These are phyloP conservation scores for Daldinia decipiens DNA, from an alignment of 495 filamentous ascomycete species.

Conservation along the genomic window DNA sequence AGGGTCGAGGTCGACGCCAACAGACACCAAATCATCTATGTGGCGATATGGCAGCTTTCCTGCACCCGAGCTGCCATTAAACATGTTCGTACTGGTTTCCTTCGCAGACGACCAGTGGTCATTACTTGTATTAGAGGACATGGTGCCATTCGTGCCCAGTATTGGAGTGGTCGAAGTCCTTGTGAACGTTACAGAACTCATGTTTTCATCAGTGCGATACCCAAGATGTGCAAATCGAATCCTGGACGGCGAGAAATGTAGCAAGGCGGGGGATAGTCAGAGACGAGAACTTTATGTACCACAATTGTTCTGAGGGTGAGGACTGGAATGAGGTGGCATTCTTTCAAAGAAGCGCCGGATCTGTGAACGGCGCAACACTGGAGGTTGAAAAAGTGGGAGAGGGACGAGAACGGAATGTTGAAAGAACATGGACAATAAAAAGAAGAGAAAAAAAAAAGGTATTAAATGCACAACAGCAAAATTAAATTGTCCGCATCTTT, in stretches of 20 bases:
- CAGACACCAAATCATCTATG: slow-evolving; percentile 75
- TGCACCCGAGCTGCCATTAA: slow-evolving; percentile 22
- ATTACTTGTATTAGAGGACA: slow-evolving; percentile 4
- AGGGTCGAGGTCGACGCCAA: slow-evolving; percentile 55
- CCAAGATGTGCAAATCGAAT: neutral
- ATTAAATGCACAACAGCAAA: slow-evolving; percentile 15
- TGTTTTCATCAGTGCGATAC: slow-evolving; percentile 19
- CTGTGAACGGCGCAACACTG: slow-evolving; percentile 32
- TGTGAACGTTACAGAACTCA: slow-evolving; percentile 42
- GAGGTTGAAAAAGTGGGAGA: slow-evolving; percentile 22
- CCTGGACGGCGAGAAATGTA: neutral
- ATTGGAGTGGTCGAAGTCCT: slow-evolving; percentile 15
- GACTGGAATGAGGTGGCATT: slow-evolving; percentile 43
- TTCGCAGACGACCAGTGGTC: neutral
- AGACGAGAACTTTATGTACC: slow-evolving; percentile 40
- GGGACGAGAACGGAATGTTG: slow-evolving; percentile 43
- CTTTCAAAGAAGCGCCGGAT: slow-evolving; percentile 34
- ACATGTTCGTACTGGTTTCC: neutral
- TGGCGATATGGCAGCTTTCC: slow-evolving; percentile 67
- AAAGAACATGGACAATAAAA: slow-evolving; percentile 22
- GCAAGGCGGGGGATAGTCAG: neutral
- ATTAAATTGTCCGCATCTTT: slow-evolving; percentile 2
- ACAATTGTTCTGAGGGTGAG: slow-evolving; percentile 27
- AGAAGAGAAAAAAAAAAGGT: slow-evolving; percentile 12
- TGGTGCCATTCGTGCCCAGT: slow-evolving; percentile 14